Base-by-base conservation (phyloP, 2,329 filamentous ascomycete genomes). In the Neofusicoccum sp. region DNA sequence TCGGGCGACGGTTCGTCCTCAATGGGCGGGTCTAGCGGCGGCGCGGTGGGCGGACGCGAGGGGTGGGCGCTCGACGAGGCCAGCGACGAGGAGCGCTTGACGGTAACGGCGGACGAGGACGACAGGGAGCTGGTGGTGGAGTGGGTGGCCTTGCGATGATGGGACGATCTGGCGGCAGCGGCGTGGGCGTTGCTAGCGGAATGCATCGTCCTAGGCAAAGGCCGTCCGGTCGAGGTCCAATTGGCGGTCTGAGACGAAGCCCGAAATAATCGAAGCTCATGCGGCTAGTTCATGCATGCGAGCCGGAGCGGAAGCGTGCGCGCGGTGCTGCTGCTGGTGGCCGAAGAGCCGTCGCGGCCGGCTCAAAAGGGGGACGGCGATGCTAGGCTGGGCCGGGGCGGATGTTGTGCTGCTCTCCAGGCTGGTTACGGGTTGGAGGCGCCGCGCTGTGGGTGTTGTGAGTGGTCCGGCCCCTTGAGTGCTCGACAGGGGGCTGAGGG, bases 41-140 rank as follows among this genome's bases (percentile, higher is more conserved):
- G 38, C 26, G 36, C 34, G 44, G 34, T 28, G 54, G 60, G 60
- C 30, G 31, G 36, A 51, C 14, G 53, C 33, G 60, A 45, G n/a
- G 44, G 54, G 38, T 48, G 33, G 54, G 43, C 31, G 43, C 67
- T 62, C 9, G 67, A 64, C 26, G 69, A 69, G 44, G 63, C 68
- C 47, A 70, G 61, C 14, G 77, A 78, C 62, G 72, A 72, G 45
- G 77, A 68, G 60, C 77, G 75, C 69, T 76, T 74, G 67, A 79
- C 67, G 6, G 76, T 76, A 61, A 72, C 68, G 60, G 73, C 68
- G 30, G 75, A 77, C 12, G 58, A 76, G 28, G 58, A 77, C 26
- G 58, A 53, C 58, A 77, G 78, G 45, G 78, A 79, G 44, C 75
- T 65, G 33, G 79, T 80, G 64, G 75, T 77, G 33, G 74, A 75